Base-by-base conservation (phyloP, 2,329 filamentous ascomycete genomes). In the Leptographium wingfieldii region DNA sequence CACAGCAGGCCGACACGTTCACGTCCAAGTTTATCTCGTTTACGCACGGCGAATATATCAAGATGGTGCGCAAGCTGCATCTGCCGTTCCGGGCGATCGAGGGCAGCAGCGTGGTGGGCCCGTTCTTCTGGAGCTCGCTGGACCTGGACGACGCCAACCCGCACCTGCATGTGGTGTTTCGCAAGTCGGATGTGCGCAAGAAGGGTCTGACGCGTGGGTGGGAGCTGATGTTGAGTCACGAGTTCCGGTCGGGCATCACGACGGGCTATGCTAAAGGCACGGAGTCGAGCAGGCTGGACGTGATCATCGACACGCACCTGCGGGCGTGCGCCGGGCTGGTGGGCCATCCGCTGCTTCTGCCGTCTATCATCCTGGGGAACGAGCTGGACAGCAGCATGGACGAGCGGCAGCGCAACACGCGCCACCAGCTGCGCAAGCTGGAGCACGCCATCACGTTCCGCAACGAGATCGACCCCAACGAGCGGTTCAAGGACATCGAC, bases 111-210 rank as follows among this genome's bases (percentile, higher is more conserved):
- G 76, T 80, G 12, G 82, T 85, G 16, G 83, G 82, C 0, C 83
- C 82, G 1, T 84, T 84, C 66, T 85, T 85, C 69, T 85, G 82
- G 82, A 77, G 73, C 49, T 74, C 78, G 1, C 74, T 77, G 62
- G 80, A 85, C 66, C 76, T 80, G 61, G 76, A 83, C 64, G 79
- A 81, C 58, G 73, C 77, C 2, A 76, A 83, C 63, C 79, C 77
- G 46, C 79, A 82, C 69, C 70, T 85, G 54, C 82, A 85, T 66
- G 80, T 85, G 65, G 76, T 85, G 61, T 83, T 82, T 67, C 79
- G 83, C 65, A 85, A 85, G 69, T 83, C 80, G n/a, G 82, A 85
- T 66, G 82, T 85, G 40, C 79, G 80, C 57, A 85, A 85, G 68
- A 84, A 81, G 71, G 82, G 81, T 63, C 76, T 75, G 66, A 85